Evolutionary conservation across 1,139 yeast genomes (phyloP), one percentile per base, ranked within the genome.

Genomic region (Yamadazyma blattariae): DNA sequence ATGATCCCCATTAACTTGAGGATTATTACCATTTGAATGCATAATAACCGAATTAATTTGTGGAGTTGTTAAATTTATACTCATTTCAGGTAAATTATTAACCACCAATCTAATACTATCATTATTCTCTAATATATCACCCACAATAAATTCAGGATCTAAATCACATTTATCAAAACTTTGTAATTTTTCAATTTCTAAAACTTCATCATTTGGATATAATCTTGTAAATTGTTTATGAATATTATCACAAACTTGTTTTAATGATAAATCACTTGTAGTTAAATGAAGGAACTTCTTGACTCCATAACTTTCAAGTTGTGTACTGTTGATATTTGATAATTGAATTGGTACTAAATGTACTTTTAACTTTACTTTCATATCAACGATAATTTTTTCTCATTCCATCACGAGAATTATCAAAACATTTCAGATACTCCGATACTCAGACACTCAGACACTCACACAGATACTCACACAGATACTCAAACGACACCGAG

Each of bases 131-230:
- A 85, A 82, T 7, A 83, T 79, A 46, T 82, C 87, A 7, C 71
- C 71, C 0, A 79, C 81, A 4, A 57, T 43, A 46, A 79, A 85
- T 39, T 84, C 95, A 0, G 89, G 88, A 54, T 85, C 95, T 45
- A 86, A 60, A 53, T 86, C 95, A 48, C 89, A 83, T 41, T 70
- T 69, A 40, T 77, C 73, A 21, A 59, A 56, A 52, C 85, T 90
- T 51, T 84, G 92, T 8, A 84, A 58, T 33, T 76, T 72, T 16
- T 70, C 61, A 25, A 85, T 74, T 5, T 63, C 64, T 12, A 83
- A 52, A 1, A 71, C 67, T 2, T 65, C 71, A 35, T 75, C 81
- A 22, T 68, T 66, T 0, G 92, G 90, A 46, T 85, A 85, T 32
- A 85, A 61, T 52, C 77, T 79, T 29, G 61, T 50, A 51, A 76